These are phyloP conservation scores for Ogataea saltuana DNA, from an alignment of 805 yeast genomes.

Conservation along the genomic window DNA sequence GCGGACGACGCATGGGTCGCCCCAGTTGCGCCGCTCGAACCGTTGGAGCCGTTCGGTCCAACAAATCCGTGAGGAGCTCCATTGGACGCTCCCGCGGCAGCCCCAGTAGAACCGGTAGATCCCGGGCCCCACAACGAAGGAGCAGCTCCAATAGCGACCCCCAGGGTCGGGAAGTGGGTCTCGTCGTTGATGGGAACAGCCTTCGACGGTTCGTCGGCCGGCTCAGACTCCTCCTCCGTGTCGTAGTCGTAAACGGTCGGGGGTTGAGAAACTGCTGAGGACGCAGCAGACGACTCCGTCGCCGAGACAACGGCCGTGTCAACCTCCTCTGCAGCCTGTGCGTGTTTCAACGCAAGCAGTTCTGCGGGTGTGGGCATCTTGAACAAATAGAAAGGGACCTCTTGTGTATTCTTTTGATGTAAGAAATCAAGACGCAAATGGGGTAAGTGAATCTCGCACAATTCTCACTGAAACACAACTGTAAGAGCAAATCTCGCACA, in stretches of 20 bases:
- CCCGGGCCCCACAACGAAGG: constrained; percentile 46
- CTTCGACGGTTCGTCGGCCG: constrained; percentile 16
- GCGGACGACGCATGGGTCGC: no score
- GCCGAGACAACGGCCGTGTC: constrained; percentile 19
- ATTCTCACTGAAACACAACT: neutral
- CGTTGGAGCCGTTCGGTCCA: constrained; percentile 11
- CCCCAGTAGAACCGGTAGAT: constrained; percentile 15
- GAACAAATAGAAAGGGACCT: neutral
- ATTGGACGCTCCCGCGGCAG: no score
- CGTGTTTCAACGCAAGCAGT: constrained; percentile 39
- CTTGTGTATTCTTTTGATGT: no score
- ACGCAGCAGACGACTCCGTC: constrained; percentile 20
- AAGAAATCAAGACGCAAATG: neutral
- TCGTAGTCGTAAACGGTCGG: constrained; percentile 17
- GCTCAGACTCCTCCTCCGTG: constrained; percentile 11
- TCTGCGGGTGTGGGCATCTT: constrained; percentile 43
- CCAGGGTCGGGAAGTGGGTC: constrained; percentile 66
- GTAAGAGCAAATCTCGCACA: neutral
- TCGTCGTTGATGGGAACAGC: constrained; percentile 47
- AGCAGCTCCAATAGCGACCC: constrained; percentile 44
- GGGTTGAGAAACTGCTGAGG: constrained; percentile 20
- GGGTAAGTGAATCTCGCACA: neutral
- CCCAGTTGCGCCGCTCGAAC: neutral
- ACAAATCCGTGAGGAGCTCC: no score
- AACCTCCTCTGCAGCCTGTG: constrained; percentile 23